These are phyloP conservation scores for Scheffersomyces illinoinensis DNA, from an alignment of 1,139 yeast species.

Conservation along the genomic window DNA sequence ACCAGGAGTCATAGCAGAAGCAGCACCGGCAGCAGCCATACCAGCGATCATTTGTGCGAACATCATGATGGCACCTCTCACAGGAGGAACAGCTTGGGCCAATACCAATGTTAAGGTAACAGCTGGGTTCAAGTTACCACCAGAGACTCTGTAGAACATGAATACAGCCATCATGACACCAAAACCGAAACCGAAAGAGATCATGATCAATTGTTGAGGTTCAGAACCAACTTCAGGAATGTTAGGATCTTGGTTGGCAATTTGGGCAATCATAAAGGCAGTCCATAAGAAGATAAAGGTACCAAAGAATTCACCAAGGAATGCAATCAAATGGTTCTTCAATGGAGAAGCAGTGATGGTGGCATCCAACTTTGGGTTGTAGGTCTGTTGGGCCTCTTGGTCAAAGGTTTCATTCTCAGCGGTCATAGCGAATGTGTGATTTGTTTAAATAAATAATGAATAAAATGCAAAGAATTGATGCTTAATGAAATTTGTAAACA, in stretches of 20 bases:
- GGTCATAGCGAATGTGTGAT: constrained; percentile 8
- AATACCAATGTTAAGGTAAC: constrained; percentile 73
- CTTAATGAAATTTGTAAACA: neutral
- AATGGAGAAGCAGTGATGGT: constrained; percentile 20
- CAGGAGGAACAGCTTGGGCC: constrained; percentile 72
- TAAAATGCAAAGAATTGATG: neutral
- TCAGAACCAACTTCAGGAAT: constrained; percentile 47
- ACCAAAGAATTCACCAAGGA: constrained; percentile 71
- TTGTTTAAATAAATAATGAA: neutral
- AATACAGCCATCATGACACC: constrained; percentile 78
- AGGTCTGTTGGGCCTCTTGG: constrained; percentile 31
- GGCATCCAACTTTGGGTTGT: constrained; percentile 25
- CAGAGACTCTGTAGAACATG: constrained; percentile 76
- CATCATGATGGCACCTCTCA: constrained; percentile 68
- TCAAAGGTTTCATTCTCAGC: constrained; percentile 21
- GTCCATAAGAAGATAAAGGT: constrained; percentile 82
- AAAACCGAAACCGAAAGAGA: constrained; percentile 85
- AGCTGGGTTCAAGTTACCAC: constrained; percentile 91
- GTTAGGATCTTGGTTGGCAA: constrained; percentile 68
- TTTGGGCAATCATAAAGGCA: constrained; percentile 82
- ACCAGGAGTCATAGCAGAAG: constrained; percentile 86
- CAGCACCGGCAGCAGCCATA: constrained; percentile 93
- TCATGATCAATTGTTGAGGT: constrained; percentile 74
- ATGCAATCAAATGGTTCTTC: constrained; percentile 37
- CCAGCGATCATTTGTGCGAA: constrained; percentile 78